These are phyloP conservation scores for Mortierella polycephala DNA, from an alignment of 371 early-diverging fungal genomes.

Conservation along the genomic window DNA sequence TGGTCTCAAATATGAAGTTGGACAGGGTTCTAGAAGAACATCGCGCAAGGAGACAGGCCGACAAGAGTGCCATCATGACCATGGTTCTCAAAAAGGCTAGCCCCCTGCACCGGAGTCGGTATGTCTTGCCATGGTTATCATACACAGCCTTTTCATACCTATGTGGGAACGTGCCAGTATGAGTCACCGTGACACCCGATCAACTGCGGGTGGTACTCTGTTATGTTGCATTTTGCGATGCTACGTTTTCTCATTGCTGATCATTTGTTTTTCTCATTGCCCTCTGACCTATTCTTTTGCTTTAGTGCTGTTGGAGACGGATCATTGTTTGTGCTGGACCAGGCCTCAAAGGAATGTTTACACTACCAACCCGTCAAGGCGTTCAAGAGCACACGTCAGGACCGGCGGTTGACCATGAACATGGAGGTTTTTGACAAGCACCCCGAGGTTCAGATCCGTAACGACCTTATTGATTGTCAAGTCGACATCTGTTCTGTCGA, in stretches of 20 bases:
- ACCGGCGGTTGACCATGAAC: conserved; percentile 68
- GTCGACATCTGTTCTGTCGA: conserved; percentile 94
- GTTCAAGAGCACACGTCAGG: conserved; percentile 64
- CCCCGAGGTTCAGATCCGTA: conserved; percentile 79
- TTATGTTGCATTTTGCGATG: background rate
- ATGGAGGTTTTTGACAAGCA: conserved; percentile 74
- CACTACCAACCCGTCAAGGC: conserved; percentile 81
- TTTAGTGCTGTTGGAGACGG: conserved; percentile 76
- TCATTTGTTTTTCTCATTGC: background rate
- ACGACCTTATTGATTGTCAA: conserved; percentile 93
- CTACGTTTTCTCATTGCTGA: background rate
- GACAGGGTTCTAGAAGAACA: conserved; percentile 82
- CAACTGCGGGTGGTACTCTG: no score
- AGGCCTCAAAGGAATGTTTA: conserved; percentile 79
- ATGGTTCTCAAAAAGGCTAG: conserved; percentile 70
- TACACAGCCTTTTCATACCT: background rate
- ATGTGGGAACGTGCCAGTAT: background rate
- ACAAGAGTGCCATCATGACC: conserved; percentile 94
- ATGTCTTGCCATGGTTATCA: conserved; percentile 13
- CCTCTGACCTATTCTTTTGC: no score
- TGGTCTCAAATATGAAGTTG: conserved; percentile 90
- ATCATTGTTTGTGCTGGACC: conserved; percentile 87
- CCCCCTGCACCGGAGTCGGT: conserved; percentile 59
- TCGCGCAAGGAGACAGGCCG: conserved; percentile 65
- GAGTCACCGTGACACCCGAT: conserved; percentile 22